These are phyloP conservation scores for Sergeia podlipaevii DNA, from an alignment of 208 protist species.

Conservation along the genomic window DNA sequence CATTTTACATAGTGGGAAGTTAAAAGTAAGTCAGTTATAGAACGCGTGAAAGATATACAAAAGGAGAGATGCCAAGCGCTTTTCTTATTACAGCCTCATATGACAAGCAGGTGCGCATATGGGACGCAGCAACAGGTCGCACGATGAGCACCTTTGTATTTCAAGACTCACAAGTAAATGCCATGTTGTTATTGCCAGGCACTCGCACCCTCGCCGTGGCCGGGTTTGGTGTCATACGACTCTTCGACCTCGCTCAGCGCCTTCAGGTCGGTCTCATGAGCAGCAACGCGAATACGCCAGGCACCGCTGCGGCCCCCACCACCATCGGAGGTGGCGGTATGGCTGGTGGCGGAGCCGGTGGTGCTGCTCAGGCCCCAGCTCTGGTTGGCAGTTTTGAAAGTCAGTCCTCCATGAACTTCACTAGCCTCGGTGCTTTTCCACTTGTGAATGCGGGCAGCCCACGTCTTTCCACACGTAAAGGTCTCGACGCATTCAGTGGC, in stretches of 20 bases:
- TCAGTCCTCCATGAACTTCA: slow-evolving; percentile 76
- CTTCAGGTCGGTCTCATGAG: too few relatives aligned
- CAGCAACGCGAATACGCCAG: neutral
- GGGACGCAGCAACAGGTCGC: slow-evolving; percentile 66
- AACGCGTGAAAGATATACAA: neutral
- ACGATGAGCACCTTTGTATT: slow-evolving; percentile 72
- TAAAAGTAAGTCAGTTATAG: too few relatives aligned
- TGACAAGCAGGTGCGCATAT: slow-evolving; percentile 84
- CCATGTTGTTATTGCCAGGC: slow-evolving; percentile 46
- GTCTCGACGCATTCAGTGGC: slow-evolving; percentile 3
- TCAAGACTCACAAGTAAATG: slow-evolving; percentile 80
- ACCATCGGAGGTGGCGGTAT: neutral
- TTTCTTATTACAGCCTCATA: slow-evolving; percentile 79
- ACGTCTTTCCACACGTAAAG: neutral
- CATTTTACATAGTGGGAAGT: too few relatives aligned
- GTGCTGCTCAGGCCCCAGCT: slow-evolving; percentile 30
- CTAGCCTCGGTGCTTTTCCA: slow-evolving; percentile 65
- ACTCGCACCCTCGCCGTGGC: slow-evolving; percentile 60
- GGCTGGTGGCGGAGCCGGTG: neutral
- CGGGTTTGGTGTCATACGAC: slow-evolving; percentile 62
- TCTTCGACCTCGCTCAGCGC: slow-evolving; percentile 42
- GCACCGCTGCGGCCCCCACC: slow-evolving; percentile 3
- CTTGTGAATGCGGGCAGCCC: slow-evolving; percentile 14
- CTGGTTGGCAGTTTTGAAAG: slow-evolving; percentile 69
- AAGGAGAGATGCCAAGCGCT: neutral